Evolutionary conservation across 345 rosid species (phyloP), one percentile per base, ranked within the genome.

Genomic region (Populus pruinosa): DNA sequence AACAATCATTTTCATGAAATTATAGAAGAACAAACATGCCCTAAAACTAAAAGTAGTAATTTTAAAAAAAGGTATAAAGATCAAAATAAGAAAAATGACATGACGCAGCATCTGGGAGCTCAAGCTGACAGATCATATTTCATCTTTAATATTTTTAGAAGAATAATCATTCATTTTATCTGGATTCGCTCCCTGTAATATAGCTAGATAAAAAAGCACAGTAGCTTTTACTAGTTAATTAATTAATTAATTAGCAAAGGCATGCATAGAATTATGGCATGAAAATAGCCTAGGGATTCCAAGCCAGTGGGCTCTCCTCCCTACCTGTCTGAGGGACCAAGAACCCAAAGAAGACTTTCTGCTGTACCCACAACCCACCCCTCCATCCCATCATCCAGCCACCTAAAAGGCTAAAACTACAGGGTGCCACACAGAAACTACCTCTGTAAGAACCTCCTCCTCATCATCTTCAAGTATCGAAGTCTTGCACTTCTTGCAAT

Each of bases 261-360:
- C 55, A 7, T 68, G 13, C 55, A 7, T 68, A 36, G 25, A 33
- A 23, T 68, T 3, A 39, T 8, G 70, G 75, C 75, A 59, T 38
- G 66, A 59, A 79, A 13, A 20, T 7, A 20, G 69, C 75, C 38
- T 78, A 71, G 88, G 86, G 81, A 80, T 84, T 80, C 89, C 80
- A 72, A 59, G 56, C 76, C 63, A 69, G 83, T 80, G 87, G 83
- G 88, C 64, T 78, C 44, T 41, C 79, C 44, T 41, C 79, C 74
- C 47, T 11, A 6, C 71, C 35, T 47, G 50, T 13, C 17, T 13
- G 12, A 13, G 17, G 17, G 50, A 47, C 11, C 18, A 3, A 9
- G 44, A 41, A 70, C 13, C 41, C 70, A 17, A 64, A 33, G 6
- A 53, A 25, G 74, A 39, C 50, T 18, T 35, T 78, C 78, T 67